Base-by-base conservation (phyloP, 345 rosid genomes). In the Aethionema arabicum region DNA sequence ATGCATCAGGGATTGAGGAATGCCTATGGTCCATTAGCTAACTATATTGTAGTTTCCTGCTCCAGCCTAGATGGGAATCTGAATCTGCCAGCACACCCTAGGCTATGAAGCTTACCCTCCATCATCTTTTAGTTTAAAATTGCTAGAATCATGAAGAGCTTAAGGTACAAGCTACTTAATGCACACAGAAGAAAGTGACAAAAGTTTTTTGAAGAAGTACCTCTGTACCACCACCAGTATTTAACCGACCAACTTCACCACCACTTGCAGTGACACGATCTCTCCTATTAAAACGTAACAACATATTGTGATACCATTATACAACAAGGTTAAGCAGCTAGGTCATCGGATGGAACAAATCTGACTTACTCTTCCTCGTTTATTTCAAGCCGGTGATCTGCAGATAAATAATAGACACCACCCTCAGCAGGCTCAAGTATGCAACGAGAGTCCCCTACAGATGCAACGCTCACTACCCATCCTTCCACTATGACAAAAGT, bases 361-460 rank as follows among this genome's bases (percentile, higher is more conserved):
- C 10, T 42, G 61, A 73, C 97, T 72, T 80, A 95, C 99, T 95
- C 99, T 73, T 91, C 96, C 72, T 69, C 92, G 58, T 86, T 95
- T 80, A 82, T 77, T 57, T 95, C 99, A 39, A 95, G 97, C 76
- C 99, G 81, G 72, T 90, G 99, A 74, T 95, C 99, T 57, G 91
- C 95, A 55, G 99, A 90, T 76, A 95, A 70, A 74, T 87, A 81
- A 74, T 83, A 88, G 68, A 95, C 74, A 61, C 81, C 88, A 2
- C 99, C 98, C 46, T 95, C 99, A 54, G 92, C 86, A 41, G 99
- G 88, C 77, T 90, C 99, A 70, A 95, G 86, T 76, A 95, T 77
- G 76, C 99, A 88, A 51, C 92, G 96, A 15, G 99, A 95, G 76
- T 95, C 99, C 4, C 99, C 99, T 49, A 95, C 99, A 53, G 99